Evolutionary conservation across 2,329 filamentous ascomycete genomes (phyloP), one percentile per base, ranked within the genome.

Genomic region (Hirsutella minnesotensis): DNA sequence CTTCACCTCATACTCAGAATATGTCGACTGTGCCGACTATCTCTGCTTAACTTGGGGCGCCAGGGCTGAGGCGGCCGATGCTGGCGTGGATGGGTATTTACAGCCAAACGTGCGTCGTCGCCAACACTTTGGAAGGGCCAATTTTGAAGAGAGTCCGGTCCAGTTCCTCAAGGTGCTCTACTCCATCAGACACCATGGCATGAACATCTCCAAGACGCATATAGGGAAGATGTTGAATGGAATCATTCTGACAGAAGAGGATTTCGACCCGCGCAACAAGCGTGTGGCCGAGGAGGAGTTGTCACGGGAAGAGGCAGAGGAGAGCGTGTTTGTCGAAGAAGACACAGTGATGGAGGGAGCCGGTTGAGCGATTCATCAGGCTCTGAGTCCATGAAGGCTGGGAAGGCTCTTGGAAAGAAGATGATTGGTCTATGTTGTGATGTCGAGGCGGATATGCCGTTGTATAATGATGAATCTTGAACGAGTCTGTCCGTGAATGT

Each of bases 1-100:
- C 49, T 62, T 86, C 9, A 56, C 54, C 0, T 68, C 64, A 0
- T 73, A 67, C 36, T 45, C 60, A 0, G 71, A 83, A 42, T 87
- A 86, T 47, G 47, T 55, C 0, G 54, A 61, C 1, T 53, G 71
- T 0, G 81, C 77, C 46, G 53, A 62, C 1, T 69, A 68, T 34
- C 58, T 84, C 0, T 72, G 77, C 0, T 51, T 83, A 0, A 56
- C 64, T 0, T 64, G 56, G 45, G 39, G 42, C 0, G 33, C 43
- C 2, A 47, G 46, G 0, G 12, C 33, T 2, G 33, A 19, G 5
- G 56, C 2, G 3, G 20, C 47, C 1, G 21, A 13, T 3, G 43
- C 53, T 1, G 46, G 45, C 4, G 36, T 51, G 1, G 56, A 58
- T 19, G 58, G 67, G 0, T 69, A 68, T 40, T 61, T 64, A 5